Evolutionary conservation across 1,284 basidiomycete species (phyloP), one percentile per base, ranked within the genome.

Genomic region (Albatrellus sp.): DNA sequence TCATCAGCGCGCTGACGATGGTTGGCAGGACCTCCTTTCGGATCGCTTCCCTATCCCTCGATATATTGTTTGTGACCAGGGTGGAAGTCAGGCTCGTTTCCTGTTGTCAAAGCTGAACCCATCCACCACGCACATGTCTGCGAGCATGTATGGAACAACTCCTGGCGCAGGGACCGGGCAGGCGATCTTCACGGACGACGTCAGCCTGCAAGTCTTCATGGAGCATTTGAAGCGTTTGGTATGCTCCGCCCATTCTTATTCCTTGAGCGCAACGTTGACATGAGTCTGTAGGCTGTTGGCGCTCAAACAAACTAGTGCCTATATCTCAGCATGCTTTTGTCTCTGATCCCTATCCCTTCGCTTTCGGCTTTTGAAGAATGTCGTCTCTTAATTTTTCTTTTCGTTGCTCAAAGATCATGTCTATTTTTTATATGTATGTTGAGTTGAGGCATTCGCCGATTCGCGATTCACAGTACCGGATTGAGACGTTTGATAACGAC

Each of bases 101-200:
- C 66, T 98, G 58, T 68, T 98, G 39, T 89, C 84, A 45, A 98
- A 98, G 66, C 72, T 99, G 42, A 99, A 98, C 64, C 96, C 96
- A 2, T 93, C 90, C 46, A 98, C 94, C 43, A 98, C 94, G 43
- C 94, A 98, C 63, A 93, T 96, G 82, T 84, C 83, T 17, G 79
- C 82, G 39, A 80, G 75, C 47, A 91, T 93, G 76, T 90, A 90
- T 59, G 90, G 90, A 19, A 73, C 76, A 1, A 71, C 75, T 2
- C 66, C 72, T 10, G 69, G 72, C 6, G 74, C 77, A 30, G 75
- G 73, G 37, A 62, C 73, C 1, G 94, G 93, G 3, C 87, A 90
- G 60, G 91, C 92, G 13, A 98, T 98, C 67, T 97, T 98, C 62
- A 99, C 96, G 44, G 96, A 98, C 64, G 96, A 99, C 64, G 94